These are phyloP conservation scores for Acrasis kona DNA, from an alignment of 78 protist genomes.

Conservation along the genomic window DNA sequence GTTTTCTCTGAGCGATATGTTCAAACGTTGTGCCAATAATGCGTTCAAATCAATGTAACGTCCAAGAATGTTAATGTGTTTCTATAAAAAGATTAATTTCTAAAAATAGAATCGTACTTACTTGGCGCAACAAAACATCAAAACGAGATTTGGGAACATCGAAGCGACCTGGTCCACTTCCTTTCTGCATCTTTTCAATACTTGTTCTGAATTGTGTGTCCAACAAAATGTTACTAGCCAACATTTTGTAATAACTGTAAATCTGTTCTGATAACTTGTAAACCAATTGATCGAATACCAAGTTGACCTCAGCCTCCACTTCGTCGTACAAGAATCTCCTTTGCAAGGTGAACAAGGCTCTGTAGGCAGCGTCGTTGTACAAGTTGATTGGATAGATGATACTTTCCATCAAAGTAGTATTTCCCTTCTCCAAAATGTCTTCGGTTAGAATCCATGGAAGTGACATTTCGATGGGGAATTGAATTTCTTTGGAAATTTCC, in stretches of 20 bases:
- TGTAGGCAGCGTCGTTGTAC: slow-evolving; percentile 75
- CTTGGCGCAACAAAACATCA: slow-evolving; percentile 52
- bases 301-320: slow-evolving; percentile 78
- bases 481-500: slow-evolving; percentile 47
- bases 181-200: slow-evolving; percentile 4
- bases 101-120: neutral
- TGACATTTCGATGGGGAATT: slow-evolving; percentile 80
- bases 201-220: neutral
- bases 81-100: neutral
- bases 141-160: slow-evolving; percentile 44
- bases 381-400: slow-evolving; percentile 66
- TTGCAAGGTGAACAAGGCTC: slow-evolving; percentile 39
- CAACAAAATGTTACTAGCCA: slow-evolving; percentile 27
- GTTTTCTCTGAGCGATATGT: slow-evolving; percentile 27
- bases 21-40: slow-evolving; percentile 65
- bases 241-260: slow-evolving; percentile 51
- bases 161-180: neutral
- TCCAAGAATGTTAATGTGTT: slow-evolving; percentile 41
- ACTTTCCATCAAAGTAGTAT: slow-evolving; percentile 16
- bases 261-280: slow-evolving; percentile 51
- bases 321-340: slow-evolving; percentile 69
- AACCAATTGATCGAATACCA: slow-evolving; percentile 74
- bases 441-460: slow-evolving; percentile 77
- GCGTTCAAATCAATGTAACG: slow-evolving; percentile 48
- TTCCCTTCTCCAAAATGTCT: slow-evolving; percentile 48